phyloP scores from a whole-genome alignment of 1,284 basidiomycete species.

The Boletus mariae region DNA sequence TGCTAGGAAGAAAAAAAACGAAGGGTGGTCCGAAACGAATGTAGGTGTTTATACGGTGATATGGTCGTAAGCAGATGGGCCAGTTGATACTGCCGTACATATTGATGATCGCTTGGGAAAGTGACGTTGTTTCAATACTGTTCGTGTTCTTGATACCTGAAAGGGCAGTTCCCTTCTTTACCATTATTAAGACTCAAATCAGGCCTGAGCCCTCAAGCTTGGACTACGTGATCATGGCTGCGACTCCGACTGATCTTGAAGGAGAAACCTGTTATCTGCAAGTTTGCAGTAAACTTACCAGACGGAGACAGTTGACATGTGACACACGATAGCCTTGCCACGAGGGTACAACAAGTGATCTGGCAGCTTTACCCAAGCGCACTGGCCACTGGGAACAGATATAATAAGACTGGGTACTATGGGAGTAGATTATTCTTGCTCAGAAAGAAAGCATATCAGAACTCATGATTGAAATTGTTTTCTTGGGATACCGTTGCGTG shows the following conservation, averaged over 20 bases:
- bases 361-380: background rate
- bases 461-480: conserved; percentile 47
- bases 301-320: no score
- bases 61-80: background rate
- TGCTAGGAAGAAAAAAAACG: background rate
- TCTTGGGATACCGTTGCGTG: conserved; percentile 20
- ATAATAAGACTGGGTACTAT: conserved; percentile 12
- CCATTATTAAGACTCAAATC: background rate
- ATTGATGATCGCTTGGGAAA: background rate
- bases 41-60: conserved; percentile 7
- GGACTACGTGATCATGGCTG: background rate
- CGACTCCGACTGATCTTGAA: background rate
- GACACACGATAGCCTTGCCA: no score
- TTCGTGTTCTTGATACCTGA: background rate
- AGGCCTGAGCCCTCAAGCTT: background rate
- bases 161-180: background rate
- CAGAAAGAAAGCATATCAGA: conserved; percentile 26
- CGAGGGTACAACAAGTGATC: no score
- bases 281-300: background rate
- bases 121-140: background rate
- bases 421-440: background rate
- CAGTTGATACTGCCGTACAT: background rate
- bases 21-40: background rate
- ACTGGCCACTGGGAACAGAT: background rate
- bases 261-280: background rate